phyloP scores from a whole-genome alignment of 192 early-diverging fungal species.

The Funneliformis geosporum region DNA sequence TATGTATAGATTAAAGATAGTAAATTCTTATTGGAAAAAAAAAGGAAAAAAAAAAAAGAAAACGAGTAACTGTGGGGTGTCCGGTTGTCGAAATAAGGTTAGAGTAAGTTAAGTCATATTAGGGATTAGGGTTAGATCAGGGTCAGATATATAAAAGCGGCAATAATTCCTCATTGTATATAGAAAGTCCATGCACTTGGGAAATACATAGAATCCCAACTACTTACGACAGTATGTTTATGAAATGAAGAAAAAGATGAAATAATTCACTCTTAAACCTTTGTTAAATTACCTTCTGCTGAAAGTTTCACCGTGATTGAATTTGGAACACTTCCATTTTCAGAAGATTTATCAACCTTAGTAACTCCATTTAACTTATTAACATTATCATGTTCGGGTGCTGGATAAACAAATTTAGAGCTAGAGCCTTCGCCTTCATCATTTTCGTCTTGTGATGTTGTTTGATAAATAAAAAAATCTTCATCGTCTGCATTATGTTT shows the following conservation, averaged over 20 bases:
- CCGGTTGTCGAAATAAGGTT: too few species aligned
- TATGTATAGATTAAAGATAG: too few species aligned
- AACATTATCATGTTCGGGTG: neutral
- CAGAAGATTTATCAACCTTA: neutral
- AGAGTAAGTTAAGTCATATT: too few species aligned
- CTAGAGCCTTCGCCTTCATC: neutral
- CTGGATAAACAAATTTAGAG: neutral
- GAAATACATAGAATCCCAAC: neutral
- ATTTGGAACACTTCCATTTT: neutral
- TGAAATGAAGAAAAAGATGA: neutral
- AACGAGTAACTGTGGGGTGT: too few species aligned
- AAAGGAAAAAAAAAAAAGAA: too few species aligned
- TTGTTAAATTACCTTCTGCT: neutral
- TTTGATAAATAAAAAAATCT: neutral
- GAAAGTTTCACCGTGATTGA: neutral
- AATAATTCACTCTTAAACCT: neutral
- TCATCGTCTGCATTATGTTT: neutral
- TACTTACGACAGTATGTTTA: neutral
- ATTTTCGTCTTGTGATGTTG: neutral
- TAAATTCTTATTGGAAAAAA: too few species aligned
- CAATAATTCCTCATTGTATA: too few species aligned
- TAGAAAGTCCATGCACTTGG: neutral
- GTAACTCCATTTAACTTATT: neutral
- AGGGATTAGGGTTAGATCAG: too few species aligned
- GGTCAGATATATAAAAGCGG: too few species aligned